Base-by-base conservation (phyloP, 1,284 basidiomycete species). In the Ustilago sp. region DNA sequence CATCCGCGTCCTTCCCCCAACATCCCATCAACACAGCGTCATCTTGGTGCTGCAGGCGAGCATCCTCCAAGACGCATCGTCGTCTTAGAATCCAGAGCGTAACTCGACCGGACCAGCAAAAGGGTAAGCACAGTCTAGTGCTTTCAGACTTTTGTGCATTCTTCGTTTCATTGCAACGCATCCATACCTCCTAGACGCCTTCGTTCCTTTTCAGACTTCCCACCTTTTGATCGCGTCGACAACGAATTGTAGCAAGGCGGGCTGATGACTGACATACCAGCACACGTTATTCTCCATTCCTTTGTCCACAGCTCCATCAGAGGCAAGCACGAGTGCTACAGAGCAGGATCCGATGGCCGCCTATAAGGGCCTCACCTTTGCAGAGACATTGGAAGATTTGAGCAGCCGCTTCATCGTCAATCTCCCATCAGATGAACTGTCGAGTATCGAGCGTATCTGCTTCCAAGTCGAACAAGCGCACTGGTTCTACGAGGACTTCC, bases 401-500 rank as follows among this genome's bases (percentile, higher is more conserved):
- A 82, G 82, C 64, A 85, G 86, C 36, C 93, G 97, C 55, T 99
- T 99, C 87, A 94, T 99, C 81, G 90, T 98, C 80, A 99, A 99
- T 87, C 90, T 99, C 60, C 97, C 97, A 6, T 92, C 93, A 74
- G 93, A 94, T 83, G 97, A 99, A 88, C 90, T 96, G 68, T 90
- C 90, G 59, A 94, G 93, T 28, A 89, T 98, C 70, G 94, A 97
- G 86, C 91, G 97, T 74, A 92, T 99, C 83, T 98, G 94, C 88
- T 99, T 99, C 88, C 97, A 99, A 88, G 94, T 98, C 68, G 97
- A 99, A 88, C 95, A 98, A 90, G 97, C 97, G 19, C 96, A 99
- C 87, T 99, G 97, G 97, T 99, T 95, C 87, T 99, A 99, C 86
- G 96, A 99, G 88, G 97, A 99, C 87, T 99, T 98, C 82, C 91